Conservation (phyloP, 805 yeast genomes). For the Wickerhamiella australiensis region DNA sequence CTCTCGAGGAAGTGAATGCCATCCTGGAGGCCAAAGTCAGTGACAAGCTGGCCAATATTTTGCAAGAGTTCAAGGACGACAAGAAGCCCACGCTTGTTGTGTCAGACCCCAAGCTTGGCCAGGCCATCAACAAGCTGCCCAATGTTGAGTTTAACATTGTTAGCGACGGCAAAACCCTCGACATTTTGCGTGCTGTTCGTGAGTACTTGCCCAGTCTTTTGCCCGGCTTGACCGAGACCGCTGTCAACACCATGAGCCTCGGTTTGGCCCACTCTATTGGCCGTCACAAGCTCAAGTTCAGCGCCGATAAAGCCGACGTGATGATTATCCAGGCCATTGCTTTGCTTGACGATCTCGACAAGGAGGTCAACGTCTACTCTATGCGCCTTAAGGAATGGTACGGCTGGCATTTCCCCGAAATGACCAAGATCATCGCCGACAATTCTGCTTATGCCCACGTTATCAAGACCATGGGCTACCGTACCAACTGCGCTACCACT, state of each 20-base stretch:
- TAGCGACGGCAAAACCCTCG: conserved; percentile 89
- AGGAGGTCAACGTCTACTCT: conserved; percentile 94
- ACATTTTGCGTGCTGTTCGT: conserved; percentile 88
- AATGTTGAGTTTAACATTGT: conserved; percentile 80
- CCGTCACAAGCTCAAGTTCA: conserved; percentile 93
- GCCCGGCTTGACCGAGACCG: conserved; percentile 82
- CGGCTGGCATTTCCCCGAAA: conserved; percentile 99
- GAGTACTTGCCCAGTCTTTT: conserved; percentile 86
- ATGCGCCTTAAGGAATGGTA: conserved; percentile 99
- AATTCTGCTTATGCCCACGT: conserved; percentile 94
- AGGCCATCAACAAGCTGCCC: conserved; percentile 80
- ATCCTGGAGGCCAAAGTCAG: conserved; percentile 90
- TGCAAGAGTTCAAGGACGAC: conserved; percentile 34
- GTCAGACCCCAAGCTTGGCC: conserved; percentile 90
- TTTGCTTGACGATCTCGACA: conserved; percentile 88
- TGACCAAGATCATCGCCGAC: conserved; percentile 93
- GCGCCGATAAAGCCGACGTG: conserved; percentile 96
- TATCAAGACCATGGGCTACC: conserved; percentile 83
- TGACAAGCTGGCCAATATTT: conserved; percentile 60
- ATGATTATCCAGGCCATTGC: conserved; percentile 99
- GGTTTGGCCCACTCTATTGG: conserved; percentile 99
- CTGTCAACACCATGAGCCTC: conserved; percentile 84
- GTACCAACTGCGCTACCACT: conserved; percentile 81
- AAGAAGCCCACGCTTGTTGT: conserved; percentile 77
- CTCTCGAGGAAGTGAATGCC: conserved; percentile 88